phyloP scores from a whole-genome alignment of 805 yeast genomes.

The Cyberlindnera japonica region DNA sequence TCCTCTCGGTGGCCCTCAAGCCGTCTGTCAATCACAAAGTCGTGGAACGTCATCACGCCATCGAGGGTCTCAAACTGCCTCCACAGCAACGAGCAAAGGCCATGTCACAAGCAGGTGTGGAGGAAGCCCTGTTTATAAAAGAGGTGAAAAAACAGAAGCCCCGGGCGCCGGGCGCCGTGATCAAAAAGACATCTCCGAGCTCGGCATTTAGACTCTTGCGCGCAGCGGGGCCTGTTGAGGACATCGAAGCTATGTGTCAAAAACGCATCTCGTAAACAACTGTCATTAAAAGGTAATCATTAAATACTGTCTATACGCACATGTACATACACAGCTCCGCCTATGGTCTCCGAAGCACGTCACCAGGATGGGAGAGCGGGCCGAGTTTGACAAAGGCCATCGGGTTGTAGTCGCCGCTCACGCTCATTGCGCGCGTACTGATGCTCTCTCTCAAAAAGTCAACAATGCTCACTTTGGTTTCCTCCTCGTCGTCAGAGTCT shows the following conservation, averaged over 20 bases:
- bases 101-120: too few species aligned
- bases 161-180: neutral
- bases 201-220: neutral
- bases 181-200: conserved; percentile 1
- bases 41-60: conserved; percentile 24
- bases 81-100: too few species aligned
- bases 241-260: too few species aligned
- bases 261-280: too few species aligned
- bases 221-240: too few species aligned
- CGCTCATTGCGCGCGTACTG: conserved; percentile 15
- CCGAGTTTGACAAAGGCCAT: conserved; percentile 9
- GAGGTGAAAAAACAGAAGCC: neutral
- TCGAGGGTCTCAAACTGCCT: too few species aligned
- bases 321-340: neutral
- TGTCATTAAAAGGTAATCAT: neutral
- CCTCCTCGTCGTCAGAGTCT: conserved; percentile 1
- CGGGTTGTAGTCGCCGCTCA: conserved; percentile 15
- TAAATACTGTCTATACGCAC: neutral
- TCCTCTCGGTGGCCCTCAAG: conserved; percentile 16
- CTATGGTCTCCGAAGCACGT: too few species aligned
- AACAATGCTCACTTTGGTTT: conserved; percentile 13
- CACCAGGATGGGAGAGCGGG: conserved; percentile 7
- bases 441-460: conserved; percentile 23
- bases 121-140: too few species aligned
- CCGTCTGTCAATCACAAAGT: conserved; percentile 20